These are phyloP conservation scores for Phytophthora ohioensis DNA, from an alignment of 352 stramenopile species.

Conservation along the genomic window DNA sequence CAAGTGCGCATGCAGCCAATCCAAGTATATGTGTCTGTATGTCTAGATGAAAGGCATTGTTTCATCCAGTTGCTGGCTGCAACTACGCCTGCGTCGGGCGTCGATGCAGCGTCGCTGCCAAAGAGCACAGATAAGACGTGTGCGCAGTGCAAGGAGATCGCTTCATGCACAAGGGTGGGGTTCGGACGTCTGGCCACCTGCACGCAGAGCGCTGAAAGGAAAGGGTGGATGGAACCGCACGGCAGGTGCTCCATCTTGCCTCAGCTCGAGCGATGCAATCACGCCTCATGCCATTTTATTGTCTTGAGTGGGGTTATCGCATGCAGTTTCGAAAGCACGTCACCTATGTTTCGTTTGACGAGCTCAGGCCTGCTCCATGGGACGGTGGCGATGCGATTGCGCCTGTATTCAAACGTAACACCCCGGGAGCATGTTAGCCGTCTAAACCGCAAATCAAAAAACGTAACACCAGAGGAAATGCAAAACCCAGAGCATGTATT, in stretches of 20 bases:
- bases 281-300: not conserved
- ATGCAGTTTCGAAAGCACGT: not conserved
- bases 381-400: not conserved
- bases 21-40: too few relatives aligned
- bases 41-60: not conserved
- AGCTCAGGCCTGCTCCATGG: too few relatives aligned
- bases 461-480: conserved; percentile 14
- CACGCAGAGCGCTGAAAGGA: conserved; percentile 15
- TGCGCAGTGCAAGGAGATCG: not conserved
- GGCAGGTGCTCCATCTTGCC: not conserved
- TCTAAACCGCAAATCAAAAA: not conserved
- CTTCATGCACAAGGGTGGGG: conserved; percentile 14
- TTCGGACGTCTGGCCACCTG: conserved; percentile 25
- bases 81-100: not conserved
- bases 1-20: too few relatives aligned
- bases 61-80: not conserved
- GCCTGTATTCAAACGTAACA: conserved; percentile 7
- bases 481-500: conserved; percentile 42
- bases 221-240: not conserved
- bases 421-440: not conserved
- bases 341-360: conserved; percentile 15
- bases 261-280: not conserved
- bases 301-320: not conserved
- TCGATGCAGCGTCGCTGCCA: not conserved
- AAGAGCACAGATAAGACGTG: conserved; percentile 16